Conservation (phyloP, 1,284 basidiomycete genomes). For the Cryptococcus sp. region DNA sequence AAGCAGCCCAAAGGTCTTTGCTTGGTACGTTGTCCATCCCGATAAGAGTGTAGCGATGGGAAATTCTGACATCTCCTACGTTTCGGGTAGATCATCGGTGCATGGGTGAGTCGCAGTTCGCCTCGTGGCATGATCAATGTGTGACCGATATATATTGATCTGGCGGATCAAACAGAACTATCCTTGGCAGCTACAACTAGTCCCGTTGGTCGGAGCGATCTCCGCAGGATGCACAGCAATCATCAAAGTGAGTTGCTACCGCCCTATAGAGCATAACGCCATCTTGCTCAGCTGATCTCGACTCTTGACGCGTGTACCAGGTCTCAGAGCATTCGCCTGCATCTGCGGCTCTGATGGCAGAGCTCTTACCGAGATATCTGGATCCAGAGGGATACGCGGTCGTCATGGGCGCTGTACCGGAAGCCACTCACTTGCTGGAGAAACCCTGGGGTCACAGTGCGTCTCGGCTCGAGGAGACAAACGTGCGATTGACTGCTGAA, state of each 20-base stretch:
- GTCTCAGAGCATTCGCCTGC: conserved; percentile 77
- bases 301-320: conserved; percentile 17
- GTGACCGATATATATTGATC: neutral
- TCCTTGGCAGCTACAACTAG: conserved; percentile 59
- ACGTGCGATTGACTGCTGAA: too few relatives aligned
- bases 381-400: conserved; percentile 71
- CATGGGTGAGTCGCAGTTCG: conserved; percentile 35
- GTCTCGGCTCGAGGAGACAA: too few relatives aligned
- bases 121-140: neutral
- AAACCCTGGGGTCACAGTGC: conserved; percentile 83
- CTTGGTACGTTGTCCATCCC: conserved; percentile 56
- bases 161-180: conserved; percentile 56
- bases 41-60: neutral
- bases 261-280: neutral
- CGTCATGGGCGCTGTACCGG: conserved; percentile 73
- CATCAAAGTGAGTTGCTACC: conserved; percentile 60
- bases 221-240: conserved; percentile 75
- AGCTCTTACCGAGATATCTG: conserved; percentile 77
- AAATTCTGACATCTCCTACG: neutral
- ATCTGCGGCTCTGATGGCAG: conserved; percentile 66
- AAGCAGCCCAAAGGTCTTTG: conserved; percentile 77
- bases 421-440: conserved; percentile 76
- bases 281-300: too few relatives aligned
- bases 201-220: conserved; percentile 70
- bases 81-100: conserved; percentile 41